Conservation (phyloP, 495 filamentous ascomycete species). For the Niebla homalea region DNA sequence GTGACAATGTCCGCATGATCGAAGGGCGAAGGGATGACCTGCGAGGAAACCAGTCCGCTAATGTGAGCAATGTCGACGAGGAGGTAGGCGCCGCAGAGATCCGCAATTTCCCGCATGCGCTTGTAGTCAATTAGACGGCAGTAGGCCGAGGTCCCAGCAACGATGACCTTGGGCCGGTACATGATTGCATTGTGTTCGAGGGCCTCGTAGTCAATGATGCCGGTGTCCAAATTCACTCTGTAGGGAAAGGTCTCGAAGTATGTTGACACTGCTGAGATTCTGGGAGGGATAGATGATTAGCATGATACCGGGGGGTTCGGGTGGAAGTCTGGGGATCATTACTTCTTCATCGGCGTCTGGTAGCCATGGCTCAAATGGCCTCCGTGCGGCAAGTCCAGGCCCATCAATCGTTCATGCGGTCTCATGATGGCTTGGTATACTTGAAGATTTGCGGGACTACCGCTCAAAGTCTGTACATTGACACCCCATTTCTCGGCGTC, state of each 20-base stretch:
- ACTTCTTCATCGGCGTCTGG: conserved; percentile 87
- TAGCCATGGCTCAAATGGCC: conserved; percentile 98
- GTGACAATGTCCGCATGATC: conserved; percentile 91
- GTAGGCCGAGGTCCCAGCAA: conserved; percentile 97
- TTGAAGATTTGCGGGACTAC: conserved; percentile 87
- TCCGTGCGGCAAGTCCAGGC: conserved; percentile 92
- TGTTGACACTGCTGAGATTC: conserved; percentile 84
- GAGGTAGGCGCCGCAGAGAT: conserved; percentile 87
- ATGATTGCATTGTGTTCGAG: conserved; percentile 86
- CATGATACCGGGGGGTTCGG: background rate
- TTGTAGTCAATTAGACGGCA: conserved; percentile 95
- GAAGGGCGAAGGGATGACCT: conserved; percentile 91
- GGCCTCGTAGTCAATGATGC: conserved; percentile 92
- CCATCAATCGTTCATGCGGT: conserved; percentile 93
- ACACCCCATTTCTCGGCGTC: conserved; percentile 90
- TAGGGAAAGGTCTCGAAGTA: conserved; percentile 96
- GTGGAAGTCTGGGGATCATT: conserved; percentile 24
- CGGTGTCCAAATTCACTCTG: conserved; percentile 79
- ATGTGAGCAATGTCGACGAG: conserved; percentile 99
- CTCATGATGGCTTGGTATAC: conserved; percentile 97
- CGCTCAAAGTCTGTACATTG: conserved; percentile 88
- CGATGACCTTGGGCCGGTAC: conserved; percentile 89
- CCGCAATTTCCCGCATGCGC: conserved; percentile 91
- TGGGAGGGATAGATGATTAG: conserved; percentile 20
- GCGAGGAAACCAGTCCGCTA: conserved; percentile 85